Evolutionary conservation across 306 rosid species (phyloP).

Genomic region (Elaeagnus macrophylla): DNA sequence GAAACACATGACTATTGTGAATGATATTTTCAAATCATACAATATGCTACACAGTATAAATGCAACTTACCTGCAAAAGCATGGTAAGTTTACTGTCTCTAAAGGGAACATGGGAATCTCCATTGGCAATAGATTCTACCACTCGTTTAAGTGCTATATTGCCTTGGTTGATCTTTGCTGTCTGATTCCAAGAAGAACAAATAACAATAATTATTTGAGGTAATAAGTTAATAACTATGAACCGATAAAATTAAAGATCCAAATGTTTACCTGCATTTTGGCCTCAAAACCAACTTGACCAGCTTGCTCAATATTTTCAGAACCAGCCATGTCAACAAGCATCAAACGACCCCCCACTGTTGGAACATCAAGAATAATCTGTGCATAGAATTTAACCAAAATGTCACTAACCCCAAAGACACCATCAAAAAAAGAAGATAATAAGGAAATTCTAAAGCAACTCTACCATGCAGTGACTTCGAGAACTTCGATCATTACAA

Average conservation of each 20-base stretch:
- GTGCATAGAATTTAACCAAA: neutral
- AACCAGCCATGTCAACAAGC: constrained; percentile 99
- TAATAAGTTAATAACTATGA: neutral
- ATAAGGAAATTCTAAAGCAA: neutral
- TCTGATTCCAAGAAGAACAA: constrained; percentile 33
- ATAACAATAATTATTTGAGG: constrained; percentile 1
- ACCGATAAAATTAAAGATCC: neutral
- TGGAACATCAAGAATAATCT: constrained; percentile 94
- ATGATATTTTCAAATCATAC: constrained; percentile 7
- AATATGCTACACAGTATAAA: constrained; percentile 11
- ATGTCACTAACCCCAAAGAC: no score
- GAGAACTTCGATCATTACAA: constrained; percentile 91
- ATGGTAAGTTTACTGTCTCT: constrained; percentile 98
- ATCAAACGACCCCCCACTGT: constrained; percentile 90
- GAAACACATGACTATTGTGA: no score
- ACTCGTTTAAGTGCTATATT: constrained; percentile 88
- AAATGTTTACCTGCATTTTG: constrained; percentile 77
- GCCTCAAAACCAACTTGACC: constrained; percentile 97
- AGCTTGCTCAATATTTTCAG: constrained; percentile 97
- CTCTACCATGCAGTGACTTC: constrained; percentile 97
- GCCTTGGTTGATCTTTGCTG: constrained; percentile 96
- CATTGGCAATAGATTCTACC: constrained; percentile 97
- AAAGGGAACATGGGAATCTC: constrained; percentile 96
- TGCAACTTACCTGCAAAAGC: constrained; percentile 82
- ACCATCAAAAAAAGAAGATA: constrained; percentile 6